Percentiles rank a stretch among this genome's conserved stretches.
Evolutionary conservation across 805 yeast species (phyloP).

Genomic region (Nakazawaea ambrosiae): DNA sequence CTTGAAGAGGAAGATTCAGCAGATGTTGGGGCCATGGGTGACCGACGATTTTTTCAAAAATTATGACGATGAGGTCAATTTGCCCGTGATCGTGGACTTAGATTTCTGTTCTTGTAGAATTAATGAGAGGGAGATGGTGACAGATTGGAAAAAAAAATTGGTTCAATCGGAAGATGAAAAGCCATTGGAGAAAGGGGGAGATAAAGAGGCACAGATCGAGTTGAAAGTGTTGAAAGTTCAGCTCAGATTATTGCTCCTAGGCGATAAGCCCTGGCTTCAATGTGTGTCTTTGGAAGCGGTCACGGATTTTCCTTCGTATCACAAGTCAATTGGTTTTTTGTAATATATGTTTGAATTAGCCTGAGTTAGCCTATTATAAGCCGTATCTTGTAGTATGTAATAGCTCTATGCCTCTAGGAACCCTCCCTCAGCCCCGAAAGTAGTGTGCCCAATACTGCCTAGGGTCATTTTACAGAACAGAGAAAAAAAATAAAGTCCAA

Average conservation of each 20-base stretch:
- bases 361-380: too few relatives aligned
- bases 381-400: too few relatives aligned
- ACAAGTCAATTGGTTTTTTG: slow-evolving; percentile 2
- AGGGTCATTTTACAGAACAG: too few relatives aligned
- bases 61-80: too few relatives aligned
- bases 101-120: slow-evolving; percentile 16
- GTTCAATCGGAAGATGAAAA: background rate
- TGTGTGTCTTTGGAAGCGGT: slow-evolving; percentile 3
- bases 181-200: background rate
- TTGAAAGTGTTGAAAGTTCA: slow-evolving; percentile 34
- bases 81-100: slow-evolving; percentile 12
- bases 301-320: background rate
- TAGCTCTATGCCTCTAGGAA: too few relatives aligned
- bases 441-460: too few relatives aligned
- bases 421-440: too few relatives aligned
- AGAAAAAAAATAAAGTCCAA: too few relatives aligned
- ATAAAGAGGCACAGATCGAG: slow-evolving; percentile 33
- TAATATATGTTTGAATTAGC: background rate
- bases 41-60: too few relatives aligned
- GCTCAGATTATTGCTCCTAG: slow-evolving; percentile 25
- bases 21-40: too few relatives aligned
- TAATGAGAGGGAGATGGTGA: slow-evolving; percentile 22
- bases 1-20: too few relatives aligned
- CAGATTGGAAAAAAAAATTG: slow-evolving; percentile 21
- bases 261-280: slow-evolving; percentile 1